Percentiles rank a stretch among this genome's conserved stretches.
These are phyloP conservation scores for Ascosphaera acerosa DNA, from an alignment of 2,329 filamentous ascomycete species.

Conservation along the genomic window DNA sequence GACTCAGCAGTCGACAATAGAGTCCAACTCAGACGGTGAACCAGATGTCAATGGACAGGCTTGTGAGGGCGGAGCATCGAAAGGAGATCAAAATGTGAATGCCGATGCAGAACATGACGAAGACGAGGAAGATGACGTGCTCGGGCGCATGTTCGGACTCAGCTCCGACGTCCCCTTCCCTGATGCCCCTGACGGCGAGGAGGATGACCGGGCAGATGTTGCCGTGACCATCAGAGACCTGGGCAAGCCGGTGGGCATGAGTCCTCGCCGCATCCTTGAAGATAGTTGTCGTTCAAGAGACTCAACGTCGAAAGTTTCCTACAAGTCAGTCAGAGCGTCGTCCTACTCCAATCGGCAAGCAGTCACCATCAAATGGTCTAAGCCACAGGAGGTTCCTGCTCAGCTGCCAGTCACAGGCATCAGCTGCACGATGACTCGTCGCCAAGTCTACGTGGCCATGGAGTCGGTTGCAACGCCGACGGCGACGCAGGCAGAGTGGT, in stretches of 20 bases:
- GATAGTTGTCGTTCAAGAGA: constrained; percentile 74
- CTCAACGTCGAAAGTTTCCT: constrained; percentile 38
- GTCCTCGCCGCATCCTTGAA: constrained; percentile 50
- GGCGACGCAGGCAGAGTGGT: constrained; percentile 61
- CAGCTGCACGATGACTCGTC: constrained; percentile 19
- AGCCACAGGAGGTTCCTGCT: constrained; percentile 32
- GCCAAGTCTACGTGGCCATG: constrained; percentile 43
- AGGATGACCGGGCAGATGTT: constrained; percentile 7
- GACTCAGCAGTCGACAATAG: neutral
- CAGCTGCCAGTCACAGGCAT: constrained; percentile 19
- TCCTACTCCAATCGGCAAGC: constrained; percentile 53
- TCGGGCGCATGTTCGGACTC: constrained; percentile 32
- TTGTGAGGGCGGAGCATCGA: constrained; percentile 8
- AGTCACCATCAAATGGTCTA: constrained; percentile 55
- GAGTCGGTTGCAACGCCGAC: constrained; percentile 46
- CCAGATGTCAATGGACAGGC: constrained; percentile 6
- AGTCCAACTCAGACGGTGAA: neutral
- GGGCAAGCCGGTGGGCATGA: constrained; percentile 55
- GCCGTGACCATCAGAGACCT: constrained; percentile 50
- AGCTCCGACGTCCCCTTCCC: constrained; percentile 14
- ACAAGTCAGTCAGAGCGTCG: constrained; percentile 43
- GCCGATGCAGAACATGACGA: constrained; percentile 10
- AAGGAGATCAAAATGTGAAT: constrained; percentile 3
- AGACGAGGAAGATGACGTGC: constrained; percentile 21
- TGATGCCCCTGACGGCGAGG: constrained; percentile 18